These are phyloP conservation scores for Fusarium succisae DNA, from an alignment of 2,329 filamentous ascomycete species.

Conservation along the genomic window DNA sequence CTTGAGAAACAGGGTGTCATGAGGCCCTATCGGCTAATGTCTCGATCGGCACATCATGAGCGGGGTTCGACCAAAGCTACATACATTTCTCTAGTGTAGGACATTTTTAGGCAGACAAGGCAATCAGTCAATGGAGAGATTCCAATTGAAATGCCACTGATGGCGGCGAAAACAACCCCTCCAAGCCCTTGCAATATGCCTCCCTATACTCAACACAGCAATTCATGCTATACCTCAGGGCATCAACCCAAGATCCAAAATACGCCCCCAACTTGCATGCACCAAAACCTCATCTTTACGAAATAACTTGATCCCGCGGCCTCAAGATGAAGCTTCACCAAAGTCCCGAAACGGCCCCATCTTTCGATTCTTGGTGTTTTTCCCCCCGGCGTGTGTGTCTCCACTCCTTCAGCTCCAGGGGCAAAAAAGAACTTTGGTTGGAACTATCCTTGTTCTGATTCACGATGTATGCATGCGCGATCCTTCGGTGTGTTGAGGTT, in stretches of 20 bases:
- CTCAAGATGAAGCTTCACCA: constrained; percentile 26
- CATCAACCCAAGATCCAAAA: not conserved
- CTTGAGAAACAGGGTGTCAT: constrained; percentile 29
- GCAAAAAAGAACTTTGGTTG: constrained; percentile 26
- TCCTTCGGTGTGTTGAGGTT: not conserved
- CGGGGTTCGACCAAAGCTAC: not conserved
- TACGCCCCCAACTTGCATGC: not conserved
- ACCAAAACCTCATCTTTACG: not conserved
- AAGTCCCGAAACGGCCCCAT: constrained; percentile 29
- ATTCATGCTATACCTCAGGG: not conserved
- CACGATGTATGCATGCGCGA: constrained; percentile 9
- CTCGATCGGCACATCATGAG: constrained; percentile 8
- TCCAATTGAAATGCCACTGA: not conserved
- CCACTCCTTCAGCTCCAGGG: not conserved
- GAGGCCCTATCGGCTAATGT: constrained; percentile 9
- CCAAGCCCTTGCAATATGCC: not conserved
- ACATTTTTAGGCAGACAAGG: constrained; percentile 17
- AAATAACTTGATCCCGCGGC: not conserved
- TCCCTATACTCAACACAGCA: no score
- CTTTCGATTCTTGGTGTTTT: constrained; percentile 31
- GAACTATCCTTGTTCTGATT: constrained; percentile 2
- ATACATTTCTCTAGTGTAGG: not conserved
- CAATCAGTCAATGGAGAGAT: not conserved
- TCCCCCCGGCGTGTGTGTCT: not conserved
- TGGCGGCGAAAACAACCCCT: not conserved